phyloP scores from a whole-genome alignment of 2,329 filamentous ascomycete species.

The Harringtonia lauricola region DNA sequence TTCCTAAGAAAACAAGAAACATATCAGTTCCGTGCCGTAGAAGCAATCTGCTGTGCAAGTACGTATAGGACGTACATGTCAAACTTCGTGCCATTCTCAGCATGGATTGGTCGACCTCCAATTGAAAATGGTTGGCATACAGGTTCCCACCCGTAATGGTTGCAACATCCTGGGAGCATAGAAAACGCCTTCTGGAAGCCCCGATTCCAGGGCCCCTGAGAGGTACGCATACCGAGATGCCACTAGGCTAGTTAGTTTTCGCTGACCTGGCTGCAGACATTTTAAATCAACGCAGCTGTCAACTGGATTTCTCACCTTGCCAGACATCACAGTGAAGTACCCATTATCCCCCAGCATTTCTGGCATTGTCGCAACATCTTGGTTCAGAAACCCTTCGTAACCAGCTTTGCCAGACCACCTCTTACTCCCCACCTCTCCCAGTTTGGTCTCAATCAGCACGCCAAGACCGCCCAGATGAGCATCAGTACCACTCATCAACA shows the following conservation, averaged over 20 bases:
- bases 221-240: constrained; percentile 40
- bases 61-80: no score
- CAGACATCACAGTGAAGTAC: constrained; percentile 49
- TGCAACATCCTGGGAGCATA: constrained; percentile 48
- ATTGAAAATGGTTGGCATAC: constrained; percentile 14
- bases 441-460: constrained; percentile 38
- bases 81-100: constrained; percentile 12
- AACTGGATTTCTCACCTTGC: constrained; percentile 26
- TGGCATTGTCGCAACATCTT: constrained; percentile 44
- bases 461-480: constrained; percentile 48
- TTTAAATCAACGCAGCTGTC: no score
- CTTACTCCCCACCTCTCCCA: constrained; percentile 14
- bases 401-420: constrained; percentile 32
- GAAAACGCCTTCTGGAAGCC: constrained; percentile 51
- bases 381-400: constrained; percentile 54
- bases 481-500: constrained; percentile 56
- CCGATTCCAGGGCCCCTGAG: constrained; percentile 36
- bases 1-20: no score
- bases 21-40: no score
- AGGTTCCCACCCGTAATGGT: constrained; percentile 40
- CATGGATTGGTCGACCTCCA: constrained; percentile 12
- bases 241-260: constrained; percentile 36
- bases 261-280: constrained; percentile 30
- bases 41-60: not conserved
- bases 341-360: constrained; percentile 47